These are phyloP conservation scores for Macrotyloma uniflorum DNA, from an alignment of 306 rosid species.

Conservation along the genomic window DNA sequence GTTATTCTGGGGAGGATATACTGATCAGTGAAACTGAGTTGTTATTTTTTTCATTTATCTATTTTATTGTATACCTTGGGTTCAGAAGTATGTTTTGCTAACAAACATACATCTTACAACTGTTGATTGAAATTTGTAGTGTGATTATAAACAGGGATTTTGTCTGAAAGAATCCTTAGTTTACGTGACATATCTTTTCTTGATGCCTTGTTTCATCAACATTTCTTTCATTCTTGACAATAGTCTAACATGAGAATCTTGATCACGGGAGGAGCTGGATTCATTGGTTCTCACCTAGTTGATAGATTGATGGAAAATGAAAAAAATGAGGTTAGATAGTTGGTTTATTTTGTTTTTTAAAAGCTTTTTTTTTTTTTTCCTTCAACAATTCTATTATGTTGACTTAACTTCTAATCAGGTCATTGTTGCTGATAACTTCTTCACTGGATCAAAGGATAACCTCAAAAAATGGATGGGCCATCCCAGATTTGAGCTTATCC, in stretches of 20 bases:
- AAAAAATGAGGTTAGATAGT: slow-evolving; percentile 76
- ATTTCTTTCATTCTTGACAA: slow-evolving; percentile 25
- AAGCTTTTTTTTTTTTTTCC: neutral
- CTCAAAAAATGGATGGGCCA: slow-evolving; percentile 93
- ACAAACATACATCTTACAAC: neutral
- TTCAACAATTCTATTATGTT: neutral
- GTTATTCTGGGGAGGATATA: neutral
- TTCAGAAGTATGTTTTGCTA: neutral
- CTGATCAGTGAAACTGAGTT: slow-evolving; percentile 10
- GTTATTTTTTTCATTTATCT: neutral
- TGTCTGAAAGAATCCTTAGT: slow-evolving; percentile 1
- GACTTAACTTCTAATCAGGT: slow-evolving; percentile 54
- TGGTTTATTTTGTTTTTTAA: neutral
- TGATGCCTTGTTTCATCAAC: slow-evolving; percentile 25
- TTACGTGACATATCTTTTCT: neutral
- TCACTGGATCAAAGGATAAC: slow-evolving; percentile 95
- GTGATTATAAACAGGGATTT: neutral
- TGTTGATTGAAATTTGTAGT: slow-evolving; percentile 25
- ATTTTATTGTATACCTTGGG: neutral
- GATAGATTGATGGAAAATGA: slow-evolving; percentile 96
- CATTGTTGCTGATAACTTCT: slow-evolving; percentile 89
- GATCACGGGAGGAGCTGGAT: slow-evolving; percentile 99
- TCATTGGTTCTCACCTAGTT: slow-evolving; percentile 96
- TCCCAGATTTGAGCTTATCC: slow-evolving; percentile 96
- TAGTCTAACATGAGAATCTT: slow-evolving; percentile 96